Evolutionary conservation across 805 yeast genomes (phyloP).

Genomic region (Hermanozyma aechmeae): DNA sequence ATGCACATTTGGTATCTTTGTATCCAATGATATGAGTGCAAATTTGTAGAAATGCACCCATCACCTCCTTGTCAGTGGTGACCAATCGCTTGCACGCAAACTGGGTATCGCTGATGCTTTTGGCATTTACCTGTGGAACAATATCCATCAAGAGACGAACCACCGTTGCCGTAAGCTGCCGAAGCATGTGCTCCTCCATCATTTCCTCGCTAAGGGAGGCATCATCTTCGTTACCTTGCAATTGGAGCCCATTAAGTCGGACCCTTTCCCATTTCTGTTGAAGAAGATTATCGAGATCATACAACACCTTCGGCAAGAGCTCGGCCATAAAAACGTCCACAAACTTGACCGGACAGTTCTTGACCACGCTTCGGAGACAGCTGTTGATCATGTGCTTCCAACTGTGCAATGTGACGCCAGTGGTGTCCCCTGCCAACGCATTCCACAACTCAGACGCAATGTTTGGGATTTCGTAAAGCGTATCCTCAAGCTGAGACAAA

Average conservation of each 20-base stretch:
- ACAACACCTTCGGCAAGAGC: slow-evolving; percentile 68
- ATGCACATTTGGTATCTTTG: slow-evolving; percentile 87
- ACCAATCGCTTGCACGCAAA: slow-evolving; percentile 57
- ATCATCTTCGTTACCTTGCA: slow-evolving; percentile 57
- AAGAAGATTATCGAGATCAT: slow-evolving; percentile 65
- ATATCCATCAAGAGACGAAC: slow-evolving; percentile 81
- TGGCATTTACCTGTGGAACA: slow-evolving; percentile 66
- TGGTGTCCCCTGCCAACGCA: slow-evolving; percentile 76
- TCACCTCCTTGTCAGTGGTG: slow-evolving; percentile 50
- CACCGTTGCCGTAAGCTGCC: slow-evolving; percentile 89
- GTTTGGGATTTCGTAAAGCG: slow-evolving; percentile 78
- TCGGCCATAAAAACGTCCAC: slow-evolving; percentile 64
- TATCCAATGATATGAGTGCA: slow-evolving; percentile 70
- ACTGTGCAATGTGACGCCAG: slow-evolving; percentile 87
- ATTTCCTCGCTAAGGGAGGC: slow-evolving; percentile 90
- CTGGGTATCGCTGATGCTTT: slow-evolving; percentile 48
- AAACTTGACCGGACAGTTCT: slow-evolving; percentile 73
- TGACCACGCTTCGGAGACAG: slow-evolving; percentile 76
- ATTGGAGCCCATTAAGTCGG: slow-evolving; percentile 45
- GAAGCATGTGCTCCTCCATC: slow-evolving; percentile 91
- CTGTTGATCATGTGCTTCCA: slow-evolving; percentile 96
- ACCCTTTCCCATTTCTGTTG: slow-evolving; percentile 70
- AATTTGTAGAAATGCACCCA: slow-evolving; percentile 71
- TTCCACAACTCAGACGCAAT: slow-evolving; percentile 71
- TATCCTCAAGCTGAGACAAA: slow-evolving; percentile 80